A percentile compares a stretch with the other conserved stretches of the same genome.
Conservation (phyloP, 73 alveolate species). For the Urostyla sp. region DNA sequence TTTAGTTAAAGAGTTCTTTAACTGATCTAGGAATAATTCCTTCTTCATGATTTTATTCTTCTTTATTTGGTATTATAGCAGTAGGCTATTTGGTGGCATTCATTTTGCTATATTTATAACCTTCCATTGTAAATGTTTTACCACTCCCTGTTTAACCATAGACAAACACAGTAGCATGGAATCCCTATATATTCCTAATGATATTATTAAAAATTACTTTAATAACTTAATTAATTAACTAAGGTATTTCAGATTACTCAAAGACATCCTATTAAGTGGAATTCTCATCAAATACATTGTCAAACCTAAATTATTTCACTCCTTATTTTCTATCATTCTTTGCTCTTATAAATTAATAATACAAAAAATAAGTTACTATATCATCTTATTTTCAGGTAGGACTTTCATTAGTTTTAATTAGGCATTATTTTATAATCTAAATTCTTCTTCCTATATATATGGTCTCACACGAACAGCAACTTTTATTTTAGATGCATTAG, state of each 20-base stretch:
- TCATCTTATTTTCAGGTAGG: not conserved
- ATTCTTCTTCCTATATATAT: conserved; percentile 1
- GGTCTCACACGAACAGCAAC: conserved; percentile 57
- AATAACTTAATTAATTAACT: conserved; percentile 7
- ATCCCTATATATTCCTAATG: conserved; percentile 70
- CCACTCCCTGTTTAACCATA: conserved; percentile 98
- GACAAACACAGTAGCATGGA: conserved; percentile 94
- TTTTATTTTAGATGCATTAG: conserved; percentile 24
- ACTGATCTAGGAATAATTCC: conserved; percentile 49
- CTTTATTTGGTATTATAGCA: conserved; percentile 9
- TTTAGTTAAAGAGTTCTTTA: conserved; percentile 12
- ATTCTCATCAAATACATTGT: conserved; percentile 21
- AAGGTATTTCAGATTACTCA: conserved; percentile 15
- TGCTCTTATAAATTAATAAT: not conserved
- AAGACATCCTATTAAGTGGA: not conserved
- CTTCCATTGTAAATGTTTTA: conserved; percentile 97
- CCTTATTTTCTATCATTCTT: conserved; percentile 25
- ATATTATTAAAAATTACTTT: conserved; percentile 3
- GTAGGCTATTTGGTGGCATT: not conserved
- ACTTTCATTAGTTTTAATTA: not conserved
- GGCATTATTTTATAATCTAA: not conserved
- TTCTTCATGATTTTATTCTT: conserved; percentile 16
- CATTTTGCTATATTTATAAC: conserved; percentile 62
- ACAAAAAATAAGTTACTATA: conserved; percentile 5
- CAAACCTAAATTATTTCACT: conserved; percentile 29